These are phyloP conservation scores for Penicillium cataractarum DNA, from an alignment of 495 filamentous ascomycete species.

Conservation along the genomic window DNA sequence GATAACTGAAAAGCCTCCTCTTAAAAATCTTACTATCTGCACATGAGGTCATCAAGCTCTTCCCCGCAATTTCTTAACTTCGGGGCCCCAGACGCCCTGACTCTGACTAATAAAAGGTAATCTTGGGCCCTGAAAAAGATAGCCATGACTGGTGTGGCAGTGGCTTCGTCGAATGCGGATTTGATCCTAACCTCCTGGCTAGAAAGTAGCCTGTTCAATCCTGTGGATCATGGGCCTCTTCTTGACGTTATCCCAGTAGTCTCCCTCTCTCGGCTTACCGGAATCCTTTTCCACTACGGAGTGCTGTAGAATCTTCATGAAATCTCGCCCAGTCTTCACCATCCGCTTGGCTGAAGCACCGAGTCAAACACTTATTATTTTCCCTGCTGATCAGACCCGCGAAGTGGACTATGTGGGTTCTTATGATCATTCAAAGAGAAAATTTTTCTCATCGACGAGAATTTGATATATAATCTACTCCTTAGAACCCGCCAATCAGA, in stretches of 20 bases:
- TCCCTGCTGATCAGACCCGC: not conserved
- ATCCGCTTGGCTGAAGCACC: not conserved
- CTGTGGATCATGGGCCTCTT: not conserved
- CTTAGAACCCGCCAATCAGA: constrained; percentile 8
- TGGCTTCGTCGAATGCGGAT: not conserved
- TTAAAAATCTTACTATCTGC: too few species aligned
- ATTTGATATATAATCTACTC: not conserved
- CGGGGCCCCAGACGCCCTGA: not conserved
- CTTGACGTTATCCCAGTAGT: not conserved
- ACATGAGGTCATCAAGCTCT: not conserved
- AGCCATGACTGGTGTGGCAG: not conserved
- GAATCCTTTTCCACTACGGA: not conserved
- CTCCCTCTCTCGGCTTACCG: not conserved
- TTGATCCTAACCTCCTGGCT: not conserved
- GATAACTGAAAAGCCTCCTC: too few species aligned
- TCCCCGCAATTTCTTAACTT: not conserved
- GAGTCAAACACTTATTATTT: not conserved
- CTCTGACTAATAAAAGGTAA: not conserved
- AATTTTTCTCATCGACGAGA: not conserved
- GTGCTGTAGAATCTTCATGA: not conserved
- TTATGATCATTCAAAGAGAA: not conserved
- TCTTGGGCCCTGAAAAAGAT: not conserved
- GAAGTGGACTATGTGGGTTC: not conserved
- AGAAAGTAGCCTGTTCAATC: not conserved
- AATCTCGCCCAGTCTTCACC: not conserved